These are phyloP conservation scores for Macrocystidia cucumis DNA, from an alignment of 1,284 basidiomycete genomes.

Conservation along the genomic window DNA sequence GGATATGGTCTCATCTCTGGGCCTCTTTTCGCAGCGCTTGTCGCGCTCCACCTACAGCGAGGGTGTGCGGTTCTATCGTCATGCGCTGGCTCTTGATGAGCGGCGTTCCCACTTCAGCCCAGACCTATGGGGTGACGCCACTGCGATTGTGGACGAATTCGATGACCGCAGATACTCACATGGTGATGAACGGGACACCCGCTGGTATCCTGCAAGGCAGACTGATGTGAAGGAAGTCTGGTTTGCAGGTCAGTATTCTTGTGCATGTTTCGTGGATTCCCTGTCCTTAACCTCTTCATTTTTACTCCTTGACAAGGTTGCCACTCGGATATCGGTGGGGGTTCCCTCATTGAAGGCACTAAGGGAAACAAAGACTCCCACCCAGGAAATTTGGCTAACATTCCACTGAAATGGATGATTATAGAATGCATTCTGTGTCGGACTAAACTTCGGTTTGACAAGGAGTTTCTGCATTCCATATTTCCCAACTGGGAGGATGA, in stretches of 20 bases:
- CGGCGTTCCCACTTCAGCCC: not conserved
- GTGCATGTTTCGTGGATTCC: no score
- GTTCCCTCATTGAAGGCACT: no score
- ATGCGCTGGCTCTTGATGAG: not conserved
- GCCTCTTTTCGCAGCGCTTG: not conserved
- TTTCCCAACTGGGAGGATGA: no score
- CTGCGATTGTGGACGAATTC: not conserved
- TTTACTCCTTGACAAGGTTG: not conserved
- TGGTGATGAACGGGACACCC: not conserved
- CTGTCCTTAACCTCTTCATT: not conserved
- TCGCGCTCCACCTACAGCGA: not conserved
- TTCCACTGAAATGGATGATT: constrained; percentile 1
- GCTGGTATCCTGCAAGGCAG: not conserved
- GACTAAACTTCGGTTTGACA: no score
- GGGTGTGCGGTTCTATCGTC: not conserved
- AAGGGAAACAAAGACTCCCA: not conserved
- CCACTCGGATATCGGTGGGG: not conserved
- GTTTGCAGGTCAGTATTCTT: not conserved
- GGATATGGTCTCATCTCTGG: not conserved
- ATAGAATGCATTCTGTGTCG: no score
- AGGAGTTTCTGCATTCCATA: no score
- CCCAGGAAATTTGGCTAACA: not conserved
- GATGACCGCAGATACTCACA: not conserved
- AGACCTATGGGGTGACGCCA: not conserved
- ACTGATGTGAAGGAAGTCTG: not conserved